Conservation (phyloP, 2,329 filamentous ascomycete genomes). For the Hypoxylon sp. region DNA sequence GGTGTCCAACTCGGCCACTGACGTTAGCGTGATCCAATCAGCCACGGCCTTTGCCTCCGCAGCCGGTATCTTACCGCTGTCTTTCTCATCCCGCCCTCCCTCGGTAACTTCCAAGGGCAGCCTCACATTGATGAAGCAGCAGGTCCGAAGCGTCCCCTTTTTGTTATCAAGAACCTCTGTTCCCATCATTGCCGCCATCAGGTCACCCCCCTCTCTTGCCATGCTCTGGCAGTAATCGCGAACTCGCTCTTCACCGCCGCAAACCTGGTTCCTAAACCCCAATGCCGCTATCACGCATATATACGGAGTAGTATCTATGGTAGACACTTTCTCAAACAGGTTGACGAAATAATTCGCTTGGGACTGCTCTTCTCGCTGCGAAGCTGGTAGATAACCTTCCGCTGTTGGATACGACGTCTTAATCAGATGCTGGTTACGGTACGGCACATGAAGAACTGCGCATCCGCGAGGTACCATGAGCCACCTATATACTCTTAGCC, state of each 20-base stretch:
- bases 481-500: slow-evolving; percentile 57
- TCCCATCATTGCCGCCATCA: slow-evolving; percentile 64
- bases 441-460: slow-evolving; percentile 73
- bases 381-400: slow-evolving; percentile 66
- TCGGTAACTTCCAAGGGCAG: slow-evolving; percentile 55
- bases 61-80: slow-evolving; percentile 25
- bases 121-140: slow-evolving; percentile 69
- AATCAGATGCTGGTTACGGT: slow-evolving; percentile 71
- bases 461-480: slow-evolving; percentile 74
- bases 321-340: slow-evolving; percentile 73
- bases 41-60: slow-evolving; percentile 37
- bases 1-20: slow-evolving; percentile 42
- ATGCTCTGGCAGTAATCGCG: slow-evolving; percentile 64
- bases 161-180: slow-evolving; percentile 69
- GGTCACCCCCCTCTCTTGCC: slow-evolving; percentile 61
- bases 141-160: slow-evolving; percentile 60
- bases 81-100: background rate
- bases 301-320: slow-evolving; percentile 69
- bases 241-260: slow-evolving; percentile 71
- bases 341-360: slow-evolving; percentile 62
- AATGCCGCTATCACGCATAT: slow-evolving; percentile 69
- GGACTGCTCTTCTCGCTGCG: slow-evolving; percentile 21
- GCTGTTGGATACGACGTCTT: slow-evolving; percentile 73
- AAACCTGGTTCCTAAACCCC: slow-evolving; percentile 65
- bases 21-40: slow-evolving; percentile 44